These are phyloP conservation scores for Scheffersomyces insectosa DNA, from an alignment of 1,139 yeast genomes.

Conservation along the genomic window DNA sequence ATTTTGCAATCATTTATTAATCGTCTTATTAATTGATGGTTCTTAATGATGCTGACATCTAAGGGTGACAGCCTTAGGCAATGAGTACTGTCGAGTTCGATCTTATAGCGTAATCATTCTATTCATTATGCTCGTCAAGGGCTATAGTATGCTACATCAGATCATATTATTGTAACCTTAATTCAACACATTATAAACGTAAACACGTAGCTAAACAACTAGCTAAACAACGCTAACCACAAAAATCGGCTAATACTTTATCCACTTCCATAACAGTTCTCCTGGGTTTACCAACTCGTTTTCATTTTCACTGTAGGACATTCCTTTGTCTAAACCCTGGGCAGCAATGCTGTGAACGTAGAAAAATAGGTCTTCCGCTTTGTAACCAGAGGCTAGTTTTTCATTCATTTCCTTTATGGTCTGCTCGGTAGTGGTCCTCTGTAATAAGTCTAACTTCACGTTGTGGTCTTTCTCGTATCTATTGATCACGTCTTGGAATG, in stretches of 20 bases:
- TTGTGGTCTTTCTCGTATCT: constrained; percentile 43
- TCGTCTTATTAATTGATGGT: no score
- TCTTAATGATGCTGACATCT: no score
- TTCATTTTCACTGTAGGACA: constrained; percentile 29
- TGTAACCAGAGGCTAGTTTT: constrained; percentile 30
- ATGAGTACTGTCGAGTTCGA: no score
- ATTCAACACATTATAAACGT: no score
- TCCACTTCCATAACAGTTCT: constrained; percentile 56
- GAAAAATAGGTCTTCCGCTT: constrained; percentile 21
- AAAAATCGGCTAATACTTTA: constrained; percentile 20
- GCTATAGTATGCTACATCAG: no score
- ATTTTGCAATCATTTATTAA: no score
- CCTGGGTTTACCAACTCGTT: constrained; percentile 58
- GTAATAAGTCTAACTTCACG: constrained; percentile 31
- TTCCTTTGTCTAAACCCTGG: constrained; percentile 43
- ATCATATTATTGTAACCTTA: no score
- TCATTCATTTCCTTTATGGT: constrained; percentile 30
- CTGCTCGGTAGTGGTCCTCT: constrained; percentile 28
- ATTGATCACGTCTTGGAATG: constrained; percentile 39
- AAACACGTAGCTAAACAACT: no score
- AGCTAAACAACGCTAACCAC: no score
- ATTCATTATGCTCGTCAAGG: no score
- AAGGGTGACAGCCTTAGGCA: no score
- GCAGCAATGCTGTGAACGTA: constrained; percentile 34
- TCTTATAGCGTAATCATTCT: no score